Percentiles rank a stretch among this genome's conserved stretches.
Evolutionary conservation across 768 basidiomycete species (phyloP).

Genomic region (Leucosporidium creatinivorum): DNA sequence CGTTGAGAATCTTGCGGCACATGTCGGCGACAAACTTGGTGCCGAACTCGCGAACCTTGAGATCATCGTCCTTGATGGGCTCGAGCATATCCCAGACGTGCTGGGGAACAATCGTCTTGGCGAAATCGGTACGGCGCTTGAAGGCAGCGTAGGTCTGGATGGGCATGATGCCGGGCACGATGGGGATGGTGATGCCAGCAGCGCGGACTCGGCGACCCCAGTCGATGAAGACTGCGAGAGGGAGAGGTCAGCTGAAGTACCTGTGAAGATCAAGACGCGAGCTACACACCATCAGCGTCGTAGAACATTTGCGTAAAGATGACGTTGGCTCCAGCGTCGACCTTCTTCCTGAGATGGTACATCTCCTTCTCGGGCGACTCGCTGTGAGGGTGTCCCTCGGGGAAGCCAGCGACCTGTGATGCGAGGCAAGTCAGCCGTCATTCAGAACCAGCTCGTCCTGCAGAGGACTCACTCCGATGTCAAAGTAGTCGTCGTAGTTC

Average conservation of each 20-base stretch:
- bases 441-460: background rate
- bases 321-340: constrained; percentile 91
- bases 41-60: constrained; percentile 87
- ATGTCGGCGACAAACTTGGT: constrained; percentile 92
- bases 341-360: constrained; percentile 71
- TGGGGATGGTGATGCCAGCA: constrained; percentile 74
- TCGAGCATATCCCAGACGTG: constrained; percentile 60
- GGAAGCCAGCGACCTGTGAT: constrained; percentile 58
- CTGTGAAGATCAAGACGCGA: no score
- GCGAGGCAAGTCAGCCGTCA: background rate
- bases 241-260: background rate
- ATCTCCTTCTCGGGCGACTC: constrained; percentile 50
- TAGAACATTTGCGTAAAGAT: constrained; percentile 97
- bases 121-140: constrained; percentile 77
- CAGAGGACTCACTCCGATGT: constrained; percentile 75
- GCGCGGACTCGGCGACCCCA: constrained; percentile 61
- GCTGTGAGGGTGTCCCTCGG: constrained; percentile 61
- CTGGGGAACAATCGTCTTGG: constrained; percentile 68
- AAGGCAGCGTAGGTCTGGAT: constrained; percentile 95
- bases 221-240: constrained; percentile 67
- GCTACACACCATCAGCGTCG: constrained; percentile 57
- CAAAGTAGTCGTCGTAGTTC: constrained; percentile 78
- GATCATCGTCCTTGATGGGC: constrained; percentile 81
- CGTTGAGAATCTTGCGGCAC: constrained; percentile 77
- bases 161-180: constrained; percentile 95